Conservation (phyloP, 2,329 filamentous ascomycete genomes). For the Colletotrichum zoysiae region DNA sequence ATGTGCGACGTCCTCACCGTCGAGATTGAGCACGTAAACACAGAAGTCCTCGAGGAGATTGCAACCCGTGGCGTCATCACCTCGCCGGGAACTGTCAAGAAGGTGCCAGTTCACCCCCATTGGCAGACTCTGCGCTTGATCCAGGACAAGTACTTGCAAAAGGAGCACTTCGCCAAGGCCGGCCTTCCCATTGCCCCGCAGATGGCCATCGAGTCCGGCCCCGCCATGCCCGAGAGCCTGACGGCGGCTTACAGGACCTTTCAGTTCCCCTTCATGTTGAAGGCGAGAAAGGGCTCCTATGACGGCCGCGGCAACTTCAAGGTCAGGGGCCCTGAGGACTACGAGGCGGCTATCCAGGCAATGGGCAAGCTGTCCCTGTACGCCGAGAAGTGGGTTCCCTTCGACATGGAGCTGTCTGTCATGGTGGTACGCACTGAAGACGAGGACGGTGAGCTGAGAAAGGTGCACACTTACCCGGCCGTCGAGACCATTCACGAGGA, state of each 20-base stretch:
- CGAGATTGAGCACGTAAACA: constrained; percentile 96
- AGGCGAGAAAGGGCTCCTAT: constrained; percentile 90
- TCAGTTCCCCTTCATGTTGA: constrained; percentile 92
- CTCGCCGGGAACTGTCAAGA: constrained; percentile 56
- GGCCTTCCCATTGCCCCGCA: constrained; percentile 81
- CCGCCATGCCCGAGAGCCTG: constrained; percentile 71
- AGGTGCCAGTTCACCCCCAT: constrained; percentile 79
- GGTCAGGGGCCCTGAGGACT: constrained; percentile 58
- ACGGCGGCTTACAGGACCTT: constrained; percentile 72
- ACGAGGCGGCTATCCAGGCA: constrained; percentile 74
- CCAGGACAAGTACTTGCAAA: constrained; percentile 94
- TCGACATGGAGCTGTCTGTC: constrained; percentile 88
- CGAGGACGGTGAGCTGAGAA: constrained; percentile 61
- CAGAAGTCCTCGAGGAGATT: constrained; percentile 88
- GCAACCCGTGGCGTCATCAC: constrained; percentile 72
- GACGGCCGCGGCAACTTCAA: constrained; percentile 83
- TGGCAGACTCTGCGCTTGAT: constrained; percentile 90
- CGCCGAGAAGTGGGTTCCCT: constrained; percentile 90
- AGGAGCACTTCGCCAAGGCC: constrained; percentile 78
- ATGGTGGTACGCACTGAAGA: constrained; percentile 95
- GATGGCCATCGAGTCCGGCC: constrained; percentile 68
- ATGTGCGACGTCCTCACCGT: constrained; percentile 87
- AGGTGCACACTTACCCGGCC: constrained; percentile 80
- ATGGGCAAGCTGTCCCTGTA: constrained; percentile 82
- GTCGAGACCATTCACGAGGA: constrained; percentile 97